Evolutionary conservation across 108 stramenopile genomes (phyloP), one percentile per base, ranked within the genome.

Genomic region (Seminavis robusta): DNA sequence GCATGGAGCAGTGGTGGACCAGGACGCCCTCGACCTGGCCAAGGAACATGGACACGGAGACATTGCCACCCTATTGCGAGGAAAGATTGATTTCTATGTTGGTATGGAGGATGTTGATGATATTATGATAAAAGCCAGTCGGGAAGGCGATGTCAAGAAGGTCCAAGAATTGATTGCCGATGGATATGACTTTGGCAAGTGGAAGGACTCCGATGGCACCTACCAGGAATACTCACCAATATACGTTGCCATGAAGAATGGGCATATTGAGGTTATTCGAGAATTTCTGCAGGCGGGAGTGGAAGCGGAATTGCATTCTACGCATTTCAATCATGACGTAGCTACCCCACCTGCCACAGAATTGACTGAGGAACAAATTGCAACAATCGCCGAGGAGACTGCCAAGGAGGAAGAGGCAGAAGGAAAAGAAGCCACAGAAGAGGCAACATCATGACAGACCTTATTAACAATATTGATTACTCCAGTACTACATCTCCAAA

Each of bases 91-190:
- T 62, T 45, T 68, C 15, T 80, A 80, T 47, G 49, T 56, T 10
- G 61, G 42, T 20, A 33, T 80, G 46, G 56, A 68, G n/a, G 71
- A 80, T 41, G n/a, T 49, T 10, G 79, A 80, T 44, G 66, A 65
- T 16, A 69, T 80, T 9, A 80, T 80, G 79, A 71, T 67, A 42
- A 80, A 56, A 53, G 79, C 79, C 2, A 71, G 74, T 55, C 70
- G 79, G 0, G 71, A 76, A 33, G 79, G 79, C 9, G 79, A 80
- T 45, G 26, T 64, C 1, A 26, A 40, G 2, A 80, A 52, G 54
- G 79, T 76, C 1, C 39, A 53, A 21, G 44, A 69, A 36, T 26
- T 80, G 8, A 52, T 72, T 19, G 74, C 54, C 23, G 61, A 60
- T 16, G 59, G 47, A 8, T 76, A 80, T 43, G 48, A 69, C 54